Conservation (phyloP, 345 rosid species). For the Litchi chinensis region DNA sequence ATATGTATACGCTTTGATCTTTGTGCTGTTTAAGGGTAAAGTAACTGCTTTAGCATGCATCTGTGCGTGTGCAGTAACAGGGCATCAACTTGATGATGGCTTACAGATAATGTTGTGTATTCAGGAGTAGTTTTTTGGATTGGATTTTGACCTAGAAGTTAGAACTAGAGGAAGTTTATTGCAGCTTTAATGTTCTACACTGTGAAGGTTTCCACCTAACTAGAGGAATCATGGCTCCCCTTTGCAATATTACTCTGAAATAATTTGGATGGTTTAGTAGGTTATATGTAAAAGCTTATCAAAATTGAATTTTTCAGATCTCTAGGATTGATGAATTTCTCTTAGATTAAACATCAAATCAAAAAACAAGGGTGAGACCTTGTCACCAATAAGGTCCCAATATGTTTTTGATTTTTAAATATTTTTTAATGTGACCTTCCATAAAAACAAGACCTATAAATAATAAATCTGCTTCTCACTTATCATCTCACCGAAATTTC, state of each 20-base stretch:
- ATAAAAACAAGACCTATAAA: neutral
- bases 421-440: neutral
- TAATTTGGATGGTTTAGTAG: neutral
- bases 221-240: neutral
- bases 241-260: neutral
- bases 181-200: neutral
- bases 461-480: neutral
- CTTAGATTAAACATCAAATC: neutral
- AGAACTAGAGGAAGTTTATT: neutral
- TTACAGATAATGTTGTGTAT: neutral
- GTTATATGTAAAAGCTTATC: neutral
- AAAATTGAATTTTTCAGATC: neutral
- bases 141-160: neutral
- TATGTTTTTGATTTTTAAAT: neutral
- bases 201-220: neutral
- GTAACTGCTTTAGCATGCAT: conserved; percentile 11
- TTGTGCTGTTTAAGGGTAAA: neutral
- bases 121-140: neutral
- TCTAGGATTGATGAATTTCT: neutral
- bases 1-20: neutral
- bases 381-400: neutral
- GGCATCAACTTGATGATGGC: neutral
- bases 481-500: neutral
- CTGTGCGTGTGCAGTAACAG: neutral
- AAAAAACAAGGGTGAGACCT: neutral